These are phyloP conservation scores for Grigorovia transvaalensis DNA, from an alignment of 805 yeast species.

Conservation along the genomic window DNA sequence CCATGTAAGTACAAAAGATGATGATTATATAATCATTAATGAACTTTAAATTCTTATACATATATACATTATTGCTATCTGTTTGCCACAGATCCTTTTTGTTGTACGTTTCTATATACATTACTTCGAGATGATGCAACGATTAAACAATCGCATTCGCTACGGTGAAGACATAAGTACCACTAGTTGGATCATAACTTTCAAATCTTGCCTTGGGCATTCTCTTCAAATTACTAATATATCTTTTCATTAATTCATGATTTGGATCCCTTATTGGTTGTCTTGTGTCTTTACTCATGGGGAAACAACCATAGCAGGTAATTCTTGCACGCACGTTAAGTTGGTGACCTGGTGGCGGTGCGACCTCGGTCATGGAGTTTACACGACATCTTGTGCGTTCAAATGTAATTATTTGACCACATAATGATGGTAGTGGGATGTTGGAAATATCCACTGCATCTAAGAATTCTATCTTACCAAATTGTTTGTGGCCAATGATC, in stretches of 20 bases:
- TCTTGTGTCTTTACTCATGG: constrained; percentile 64
- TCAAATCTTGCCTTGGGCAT: constrained; percentile 44
- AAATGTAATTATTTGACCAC: constrained; percentile 58
- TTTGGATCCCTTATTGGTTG: constrained; percentile 68
- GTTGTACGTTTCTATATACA: background rate
- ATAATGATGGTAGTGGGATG: constrained; percentile 50
- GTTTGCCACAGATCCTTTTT: no score
- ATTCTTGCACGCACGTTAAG: constrained; percentile 68
- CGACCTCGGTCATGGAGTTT: constrained; percentile 53
- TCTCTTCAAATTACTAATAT: constrained; percentile 53
- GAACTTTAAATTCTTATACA: no score
- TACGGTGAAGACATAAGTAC: constrained; percentile 55
- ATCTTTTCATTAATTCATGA: constrained; percentile 60
- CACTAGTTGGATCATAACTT: constrained; percentile 66
- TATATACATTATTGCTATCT: no score
- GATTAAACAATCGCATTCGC: background rate
- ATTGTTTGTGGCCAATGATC: constrained; percentile 61
- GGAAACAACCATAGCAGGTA: constrained; percentile 72
- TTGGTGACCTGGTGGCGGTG: constrained; percentile 69
- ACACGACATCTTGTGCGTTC: constrained; percentile 50
- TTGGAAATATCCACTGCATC: constrained; percentile 77
- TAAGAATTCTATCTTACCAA: constrained; percentile 68
- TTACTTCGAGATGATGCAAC: background rate
- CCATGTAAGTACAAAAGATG: no score
- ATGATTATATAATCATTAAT: no score